Conservation (phyloP, 2,329 filamentous ascomycete genomes). For the Sphaerulina musiva region DNA sequence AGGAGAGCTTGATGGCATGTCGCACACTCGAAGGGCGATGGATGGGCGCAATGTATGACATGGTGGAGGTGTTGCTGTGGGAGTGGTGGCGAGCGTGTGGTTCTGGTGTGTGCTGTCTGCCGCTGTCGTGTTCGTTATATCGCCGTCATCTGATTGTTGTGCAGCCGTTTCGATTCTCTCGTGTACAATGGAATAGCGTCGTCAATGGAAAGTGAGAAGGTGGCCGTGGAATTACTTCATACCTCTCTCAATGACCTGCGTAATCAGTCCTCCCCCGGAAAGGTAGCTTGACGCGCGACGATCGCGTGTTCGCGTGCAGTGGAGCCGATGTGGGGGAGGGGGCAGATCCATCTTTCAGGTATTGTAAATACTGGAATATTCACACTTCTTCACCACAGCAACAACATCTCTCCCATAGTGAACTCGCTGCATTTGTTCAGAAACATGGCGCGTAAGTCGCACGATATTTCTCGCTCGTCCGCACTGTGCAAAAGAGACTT, state of each 20-base stretch:
- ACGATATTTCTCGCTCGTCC: neutral
- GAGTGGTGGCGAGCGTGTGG: too few relatives aligned
- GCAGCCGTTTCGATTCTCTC: neutral
- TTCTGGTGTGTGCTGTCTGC: neutral
- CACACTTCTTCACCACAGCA: neutral
- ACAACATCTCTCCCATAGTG: neutral
- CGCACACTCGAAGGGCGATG: slow-evolving; percentile 87
- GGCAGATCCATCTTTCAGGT: too few relatives aligned
- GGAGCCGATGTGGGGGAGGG: slow-evolving; percentile 1
- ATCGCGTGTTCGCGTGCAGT: slow-evolving; percentile 1
- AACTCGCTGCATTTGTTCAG: neutral
- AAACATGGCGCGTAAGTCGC: slow-evolving; percentile 5
- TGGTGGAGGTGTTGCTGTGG: slow-evolving; percentile 35
- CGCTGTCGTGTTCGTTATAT: neutral
- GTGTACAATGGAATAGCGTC: neutral
- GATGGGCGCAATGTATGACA: slow-evolving; percentile 94
- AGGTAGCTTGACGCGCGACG: slow-evolving; percentile 8
- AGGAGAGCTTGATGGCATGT: slow-evolving; percentile 74
- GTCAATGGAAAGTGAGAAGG: neutral
- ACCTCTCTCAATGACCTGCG: neutral
- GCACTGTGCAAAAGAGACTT: slow-evolving; percentile 4
- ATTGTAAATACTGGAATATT: too few relatives aligned
- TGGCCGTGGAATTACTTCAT: neutral
- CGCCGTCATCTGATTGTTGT: neutral
- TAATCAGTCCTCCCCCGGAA: too few relatives aligned